A percentile compares a stretch with the other conserved stretches of the same genome.
Evolutionary conservation across 345 rosid species (phyloP).

Genomic region (Arabidopsis thaliana): DNA sequence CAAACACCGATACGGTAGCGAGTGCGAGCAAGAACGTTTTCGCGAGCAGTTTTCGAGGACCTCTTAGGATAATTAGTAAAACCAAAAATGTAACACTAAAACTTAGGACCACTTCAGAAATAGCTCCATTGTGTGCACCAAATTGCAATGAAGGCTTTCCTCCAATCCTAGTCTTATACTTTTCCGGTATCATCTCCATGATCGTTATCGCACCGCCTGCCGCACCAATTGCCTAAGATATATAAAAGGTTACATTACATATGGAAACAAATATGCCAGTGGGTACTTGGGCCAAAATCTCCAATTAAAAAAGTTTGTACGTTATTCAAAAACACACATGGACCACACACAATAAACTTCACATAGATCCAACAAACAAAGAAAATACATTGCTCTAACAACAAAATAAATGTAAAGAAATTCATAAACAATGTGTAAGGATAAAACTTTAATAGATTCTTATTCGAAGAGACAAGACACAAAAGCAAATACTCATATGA

Average conservation of each 20-base stretch:
- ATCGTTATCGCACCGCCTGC: constrained; percentile 85
- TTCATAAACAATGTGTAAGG: background rate
- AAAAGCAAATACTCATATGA: constrained; percentile 5
- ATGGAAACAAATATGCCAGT: constrained; percentile 11
- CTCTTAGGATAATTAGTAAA: constrained; percentile 71
- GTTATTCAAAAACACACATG: constrained; percentile 5
- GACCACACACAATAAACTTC: constrained; percentile 10
- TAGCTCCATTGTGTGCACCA: constrained; percentile 81
- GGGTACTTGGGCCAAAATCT: background rate
- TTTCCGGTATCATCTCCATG: constrained; percentile 72
- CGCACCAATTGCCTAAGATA: constrained; percentile 82
- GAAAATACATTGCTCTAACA: background rate
- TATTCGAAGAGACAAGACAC: constrained; percentile 24
- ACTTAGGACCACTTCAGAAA: constrained; percentile 87
- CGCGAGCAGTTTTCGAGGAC: constrained; percentile 61
- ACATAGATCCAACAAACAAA: constrained; percentile 15
- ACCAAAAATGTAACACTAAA: constrained; percentile 72
- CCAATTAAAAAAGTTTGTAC: background rate
- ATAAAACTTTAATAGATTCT: constrained; percentile 11
- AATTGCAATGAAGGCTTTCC: constrained; percentile 68
- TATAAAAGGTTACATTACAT: background rate
- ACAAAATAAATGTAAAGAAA: background rate
- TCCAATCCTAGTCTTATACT: constrained; percentile 72
- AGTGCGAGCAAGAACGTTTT: constrained; percentile 72
- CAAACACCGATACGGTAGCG: constrained; percentile 64